These are phyloP conservation scores for Byssochlamys sp. DNA, from an alignment of 2,329 filamentous ascomycete species.

Conservation along the genomic window DNA sequence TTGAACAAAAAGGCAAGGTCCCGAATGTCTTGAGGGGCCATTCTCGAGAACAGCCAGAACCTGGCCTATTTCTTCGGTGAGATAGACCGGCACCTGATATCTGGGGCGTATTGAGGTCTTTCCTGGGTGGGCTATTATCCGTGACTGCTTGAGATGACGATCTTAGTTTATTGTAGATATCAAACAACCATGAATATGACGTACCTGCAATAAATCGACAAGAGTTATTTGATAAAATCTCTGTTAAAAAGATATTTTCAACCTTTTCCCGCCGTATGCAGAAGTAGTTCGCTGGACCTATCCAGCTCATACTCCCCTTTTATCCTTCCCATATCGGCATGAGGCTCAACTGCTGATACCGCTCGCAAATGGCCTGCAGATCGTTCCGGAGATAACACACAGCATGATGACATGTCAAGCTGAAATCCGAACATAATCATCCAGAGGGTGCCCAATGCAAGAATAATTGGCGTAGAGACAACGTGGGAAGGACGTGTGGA, in stretches of 20 bases:
- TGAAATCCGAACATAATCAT: background rate
- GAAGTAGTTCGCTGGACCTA: background rate
- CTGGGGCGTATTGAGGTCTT: background rate
- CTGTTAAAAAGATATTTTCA: background rate
- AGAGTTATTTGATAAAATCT: background rate
- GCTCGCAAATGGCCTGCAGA: background rate
- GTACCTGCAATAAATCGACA: background rate
- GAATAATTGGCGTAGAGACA: slow-evolving; percentile 2
- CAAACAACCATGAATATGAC: background rate
- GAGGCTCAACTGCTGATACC: background rate
- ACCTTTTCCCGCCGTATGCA: background rate
- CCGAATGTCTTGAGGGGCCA: background rate
- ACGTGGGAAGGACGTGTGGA: slow-evolving; percentile 8
- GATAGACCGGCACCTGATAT: background rate
- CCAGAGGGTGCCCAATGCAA: background rate
- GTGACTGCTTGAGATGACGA: background rate
- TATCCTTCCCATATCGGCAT: background rate
- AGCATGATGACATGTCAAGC: slow-evolving; percentile 1
- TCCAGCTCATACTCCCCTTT: background rate
- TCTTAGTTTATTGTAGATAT: background rate
- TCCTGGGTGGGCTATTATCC: background rate
- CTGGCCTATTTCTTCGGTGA: background rate
- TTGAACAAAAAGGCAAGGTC: slow-evolving; percentile 4
- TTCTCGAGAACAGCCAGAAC: background rate
- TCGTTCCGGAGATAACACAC: background rate